Evolutionary conservation across 192 early-diverging fungal species (phyloP), one percentile per base, ranked within the genome.

Genomic region (Neocallimastix lanati): DNA sequence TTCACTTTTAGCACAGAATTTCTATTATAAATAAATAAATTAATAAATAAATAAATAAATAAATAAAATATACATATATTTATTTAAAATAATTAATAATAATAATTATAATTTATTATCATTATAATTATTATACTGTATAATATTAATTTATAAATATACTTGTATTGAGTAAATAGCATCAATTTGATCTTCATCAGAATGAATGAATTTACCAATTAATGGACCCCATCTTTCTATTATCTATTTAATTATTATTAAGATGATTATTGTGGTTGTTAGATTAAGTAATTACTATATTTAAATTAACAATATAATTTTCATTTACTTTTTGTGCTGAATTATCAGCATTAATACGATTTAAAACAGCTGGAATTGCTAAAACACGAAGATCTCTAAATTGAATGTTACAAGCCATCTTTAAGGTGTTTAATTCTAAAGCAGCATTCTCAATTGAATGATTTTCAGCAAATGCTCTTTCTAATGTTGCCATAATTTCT

Each of bases 341-440:
- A 2, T 89, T 88, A 7, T 28, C 79, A 7, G 86, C n/a, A 80
- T 93, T 89, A 79, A 93, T 87, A 77, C 85, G 82, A 11, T 83
- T 83, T 38, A 97, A 80, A 29, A 96, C 84, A 29, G 87, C 85
- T 28, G 93, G 92, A 21, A 95, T 85, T 21, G 95, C 87, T 15
- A 92, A 85, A 50, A 86, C 85, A 13, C 94, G 89, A 81, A 97
- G 86, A 83, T 95, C 93, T 35, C 91, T 85, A 81, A 93, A 94
- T 15, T 89, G 90, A 25, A 92, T 91, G 84, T 97, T 92, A 78
- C 90, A 90, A 28, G 94, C 91, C 90, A 98, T 92, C 76, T 95
- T 93, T 77, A 96, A 85, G 9, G 92, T 92, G 78, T 93, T 96
- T 21, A 98, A 85, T 86, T 99, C 96, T 15, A 96, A 84, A 12